Evolutionary conservation across 305 asterid species (phyloP).

Genomic region (Rubia tinctorum): DNA sequence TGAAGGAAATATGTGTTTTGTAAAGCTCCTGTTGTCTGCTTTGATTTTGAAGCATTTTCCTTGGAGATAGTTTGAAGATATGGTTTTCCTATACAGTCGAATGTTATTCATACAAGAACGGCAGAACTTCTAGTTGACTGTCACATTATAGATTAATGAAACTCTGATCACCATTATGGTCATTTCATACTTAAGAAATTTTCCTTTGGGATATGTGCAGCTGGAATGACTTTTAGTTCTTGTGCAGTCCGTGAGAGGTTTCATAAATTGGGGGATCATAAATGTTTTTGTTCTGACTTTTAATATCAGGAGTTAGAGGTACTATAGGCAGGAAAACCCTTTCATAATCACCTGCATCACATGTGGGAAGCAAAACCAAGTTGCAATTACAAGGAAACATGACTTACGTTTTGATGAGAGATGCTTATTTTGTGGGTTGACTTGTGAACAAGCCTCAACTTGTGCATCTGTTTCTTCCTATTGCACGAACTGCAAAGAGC

Average conservation of each 20-base stretch:
- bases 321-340: neutral
- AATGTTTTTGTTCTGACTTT: neutral
- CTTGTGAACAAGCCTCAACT: neutral
- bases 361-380: neutral
- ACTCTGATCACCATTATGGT: neutral
- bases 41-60: neutral
- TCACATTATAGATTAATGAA: neutral
- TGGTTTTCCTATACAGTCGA: neutral
- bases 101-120: neutral
- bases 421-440: neutral
- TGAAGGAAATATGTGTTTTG: neutral
- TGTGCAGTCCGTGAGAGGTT: neutral
- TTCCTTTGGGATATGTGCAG: neutral
- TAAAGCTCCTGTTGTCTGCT: neutral
- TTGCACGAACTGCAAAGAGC: neutral
- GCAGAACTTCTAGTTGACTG: neutral
- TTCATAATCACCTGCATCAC: neutral
- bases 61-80: neutral
- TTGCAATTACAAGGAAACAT: neutral
- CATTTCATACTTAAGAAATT: neutral
- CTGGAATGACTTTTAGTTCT: constrained; percentile 1
- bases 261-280: neutral
- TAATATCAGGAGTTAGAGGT: neutral
- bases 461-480: neutral
- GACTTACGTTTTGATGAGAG: neutral